Percentiles rank a stretch among this genome's conserved stretches.
phyloP scores from a whole-genome alignment of 176 grass and related monocot species.

The Urochloa ruziziensis region DNA sequence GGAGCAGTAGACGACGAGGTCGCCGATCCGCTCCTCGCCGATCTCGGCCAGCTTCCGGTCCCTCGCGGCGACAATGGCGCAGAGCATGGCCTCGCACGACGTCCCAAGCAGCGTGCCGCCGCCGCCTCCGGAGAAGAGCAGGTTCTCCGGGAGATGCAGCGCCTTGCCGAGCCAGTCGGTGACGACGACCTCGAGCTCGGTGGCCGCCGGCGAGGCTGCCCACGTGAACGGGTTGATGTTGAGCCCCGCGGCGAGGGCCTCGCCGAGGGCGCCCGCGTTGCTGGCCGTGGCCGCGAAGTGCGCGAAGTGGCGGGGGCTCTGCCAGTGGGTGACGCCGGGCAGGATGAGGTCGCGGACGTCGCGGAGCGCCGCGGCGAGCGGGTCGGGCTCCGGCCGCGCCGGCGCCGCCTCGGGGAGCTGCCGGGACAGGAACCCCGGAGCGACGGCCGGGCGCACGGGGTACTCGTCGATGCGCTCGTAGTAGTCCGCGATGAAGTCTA shows the following conservation, averaged over 20 bases:
- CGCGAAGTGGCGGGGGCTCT: slow-evolving; percentile 43
- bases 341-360: slow-evolving; percentile 30
- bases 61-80: slow-evolving; percentile 39
- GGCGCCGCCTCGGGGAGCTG: slow-evolving; percentile 29
- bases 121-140: slow-evolving; percentile 34
- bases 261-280: slow-evolving; percentile 30
- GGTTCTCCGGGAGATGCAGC: background rate
- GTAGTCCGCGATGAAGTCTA: slow-evolving; percentile 67
- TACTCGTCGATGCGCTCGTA: slow-evolving; percentile 37
- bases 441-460: slow-evolving; percentile 36
- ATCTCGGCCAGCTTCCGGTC: slow-evolving; percentile 37
- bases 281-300: slow-evolving; percentile 36
- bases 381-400: background rate
- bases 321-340: slow-evolving; percentile 45
- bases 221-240: slow-evolving; percentile 45
- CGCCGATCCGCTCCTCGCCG: background rate
- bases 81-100: slow-evolving; percentile 41
- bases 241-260: slow-evolving; percentile 27
- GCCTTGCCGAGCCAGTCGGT: slow-evolving; percentile 51
- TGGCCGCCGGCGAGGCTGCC: slow-evolving; percentile 33
- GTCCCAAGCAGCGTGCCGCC: slow-evolving; percentile 42
- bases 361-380: slow-evolving; percentile 16
- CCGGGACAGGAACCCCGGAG: slow-evolving; percentile 33
- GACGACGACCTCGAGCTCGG: slow-evolving; percentile 47
- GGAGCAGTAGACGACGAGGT: slow-evolving; percentile 55